Conservation (phyloP, 306 rosid genomes). For the apple (Malus domestica) region DNA sequence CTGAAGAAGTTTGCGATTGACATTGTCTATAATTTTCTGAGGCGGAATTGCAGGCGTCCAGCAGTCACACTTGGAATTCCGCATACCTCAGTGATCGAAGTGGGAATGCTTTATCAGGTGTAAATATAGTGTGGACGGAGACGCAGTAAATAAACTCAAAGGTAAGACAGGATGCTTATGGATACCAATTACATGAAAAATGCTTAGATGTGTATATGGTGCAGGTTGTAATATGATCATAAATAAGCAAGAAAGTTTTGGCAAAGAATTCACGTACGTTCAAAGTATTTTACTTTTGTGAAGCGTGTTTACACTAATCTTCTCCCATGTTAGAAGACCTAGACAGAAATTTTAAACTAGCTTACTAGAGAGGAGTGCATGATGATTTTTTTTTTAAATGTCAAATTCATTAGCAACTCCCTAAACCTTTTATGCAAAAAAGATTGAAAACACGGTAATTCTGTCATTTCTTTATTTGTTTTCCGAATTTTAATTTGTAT, state of each 20-base stretch:
- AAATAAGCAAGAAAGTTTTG: neutral
- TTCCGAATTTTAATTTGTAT: neutral
- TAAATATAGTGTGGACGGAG: neutral
- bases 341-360: neutral
- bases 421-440: neutral
- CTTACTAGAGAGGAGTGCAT: neutral
- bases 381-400: neutral
- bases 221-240: neutral
- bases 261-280: neutral
- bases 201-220: neutral
- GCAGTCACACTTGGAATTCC: conserved; percentile 11
- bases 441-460: neutral
- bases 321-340: neutral
- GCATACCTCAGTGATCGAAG: conserved; percentile 11
- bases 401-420: neutral
- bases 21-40: conserved; percentile 7
- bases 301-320: neutral
- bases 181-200: neutral
- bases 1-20: conserved; percentile 17
- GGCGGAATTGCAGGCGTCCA: conserved; percentile 18
- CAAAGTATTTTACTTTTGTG: neutral
- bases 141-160: neutral
- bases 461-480: too few species aligned
- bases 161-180: neutral
- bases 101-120: conserved; percentile 8